Percentiles rank a stretch among this genome's conserved stretches.
These are phyloP conservation scores for Aureobasidium leucospermi DNA, from an alignment of 2,329 filamentous ascomycete species.

Conservation along the genomic window DNA sequence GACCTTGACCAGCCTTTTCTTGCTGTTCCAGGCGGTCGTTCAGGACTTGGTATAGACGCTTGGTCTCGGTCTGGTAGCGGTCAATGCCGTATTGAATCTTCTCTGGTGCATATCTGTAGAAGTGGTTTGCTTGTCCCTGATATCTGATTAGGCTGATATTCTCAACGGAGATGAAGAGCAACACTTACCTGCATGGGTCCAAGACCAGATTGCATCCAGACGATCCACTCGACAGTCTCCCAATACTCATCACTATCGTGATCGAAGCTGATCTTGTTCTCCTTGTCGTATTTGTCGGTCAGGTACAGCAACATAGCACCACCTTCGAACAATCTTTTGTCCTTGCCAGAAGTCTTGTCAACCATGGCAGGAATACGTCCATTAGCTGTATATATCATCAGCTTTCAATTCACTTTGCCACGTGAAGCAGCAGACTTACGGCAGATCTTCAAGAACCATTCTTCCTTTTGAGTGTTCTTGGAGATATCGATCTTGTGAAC, in stretches of 20 bases:
- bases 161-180: background rate
- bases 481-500: slow-evolving; percentile 35
- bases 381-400: slow-evolving; percentile 28
- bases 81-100: slow-evolving; percentile 40
- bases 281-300: slow-evolving; percentile 35
- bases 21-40: slow-evolving; percentile 32
- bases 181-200: slow-evolving; percentile 33
- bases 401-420: background rate
- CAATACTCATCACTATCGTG: slow-evolving; percentile 36
- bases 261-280: slow-evolving; percentile 35
- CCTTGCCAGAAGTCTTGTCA: slow-evolving; percentile 27
- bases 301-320: slow-evolving; percentile 42
- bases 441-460: slow-evolving; percentile 41
- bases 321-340: slow-evolving; percentile 35
- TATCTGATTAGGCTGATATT: background rate
- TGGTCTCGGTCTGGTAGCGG: slow-evolving; percentile 43
- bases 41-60: slow-evolving; percentile 40
- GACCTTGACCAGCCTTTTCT: slow-evolving; percentile 20
- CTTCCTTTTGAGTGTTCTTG: slow-evolving; percentile 38
- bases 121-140: slow-evolving; percentile 41
- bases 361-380: slow-evolving; percentile 41
- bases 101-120: slow-evolving; percentile 36
- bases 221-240: slow-evolving; percentile 39
- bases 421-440: slow-evolving; percentile 20
- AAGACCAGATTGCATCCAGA: slow-evolving; percentile 37